These are phyloP conservation scores for Aspergillus chevalieri DNA, from an alignment of 2,329 filamentous ascomycete genomes.

Conservation along the genomic window DNA sequence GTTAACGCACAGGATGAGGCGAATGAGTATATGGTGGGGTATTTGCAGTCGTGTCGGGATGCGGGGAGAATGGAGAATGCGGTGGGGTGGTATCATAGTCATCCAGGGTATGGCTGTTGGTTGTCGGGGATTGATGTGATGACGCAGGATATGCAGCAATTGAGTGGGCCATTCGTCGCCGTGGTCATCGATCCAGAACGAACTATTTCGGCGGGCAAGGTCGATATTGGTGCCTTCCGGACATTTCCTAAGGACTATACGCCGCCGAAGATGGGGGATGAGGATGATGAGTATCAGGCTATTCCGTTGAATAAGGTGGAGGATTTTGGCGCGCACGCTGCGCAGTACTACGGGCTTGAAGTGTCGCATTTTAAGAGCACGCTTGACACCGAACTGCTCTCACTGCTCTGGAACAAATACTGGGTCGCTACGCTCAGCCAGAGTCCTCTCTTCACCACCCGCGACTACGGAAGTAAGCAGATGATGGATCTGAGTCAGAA, in stretches of 20 bases:
- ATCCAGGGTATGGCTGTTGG: conserved; percentile 98
- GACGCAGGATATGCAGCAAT: conserved; percentile 84
- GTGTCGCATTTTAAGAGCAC: conserved; percentile 93
- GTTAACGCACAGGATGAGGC: conserved; percentile 95
- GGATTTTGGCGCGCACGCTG: conserved; percentile 90
- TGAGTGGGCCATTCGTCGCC: conserved; percentile 85
- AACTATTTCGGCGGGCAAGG: conserved; percentile 88
- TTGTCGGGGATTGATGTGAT: conserved; percentile 90
- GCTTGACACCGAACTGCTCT: conserved; percentile 78
- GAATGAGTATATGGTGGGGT: conserved; percentile 93
- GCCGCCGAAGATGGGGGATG: conserved; percentile 43
- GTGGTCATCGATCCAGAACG: conserved; percentile 95
- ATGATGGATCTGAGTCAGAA: conserved; percentile 83
- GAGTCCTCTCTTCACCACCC: conserved; percentile 82
- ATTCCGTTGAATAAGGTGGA: conserved; percentile 91
- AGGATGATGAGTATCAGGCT: conserved; percentile 40
- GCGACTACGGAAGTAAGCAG: conserved; percentile 87
- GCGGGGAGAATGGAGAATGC: conserved; percentile 80
- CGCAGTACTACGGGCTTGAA: conserved; percentile 83
- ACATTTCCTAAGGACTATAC: conserved; percentile 76
- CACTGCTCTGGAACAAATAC: conserved; percentile 97
- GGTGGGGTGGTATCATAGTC: conserved; percentile 96
- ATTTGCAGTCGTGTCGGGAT: conserved; percentile 68
- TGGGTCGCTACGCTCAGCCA: conserved; percentile 88
- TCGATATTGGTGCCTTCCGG: conserved; percentile 94